Base-by-base conservation (phyloP, 805 yeast genomes). In the Candida krabiensis region DNA sequence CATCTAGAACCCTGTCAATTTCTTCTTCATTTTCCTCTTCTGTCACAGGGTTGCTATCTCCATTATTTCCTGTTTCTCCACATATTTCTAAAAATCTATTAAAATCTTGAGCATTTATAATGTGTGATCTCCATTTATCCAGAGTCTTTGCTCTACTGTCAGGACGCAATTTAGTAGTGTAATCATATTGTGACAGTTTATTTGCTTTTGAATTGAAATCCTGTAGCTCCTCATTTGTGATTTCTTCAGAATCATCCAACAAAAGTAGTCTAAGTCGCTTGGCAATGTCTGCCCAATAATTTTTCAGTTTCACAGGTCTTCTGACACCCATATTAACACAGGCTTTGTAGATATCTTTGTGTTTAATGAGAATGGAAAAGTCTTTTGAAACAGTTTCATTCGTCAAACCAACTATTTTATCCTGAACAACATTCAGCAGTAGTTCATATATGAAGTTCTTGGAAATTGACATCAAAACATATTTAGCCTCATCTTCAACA, bases 281-380 rank as follows among this genome's bases (percentile, higher is more conserved):
- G 9, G 41, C 41, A n/a, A 50, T 41, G 11, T 33, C 39, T 5
- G 41, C 34, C 57, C 57, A 52, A 33, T 50, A 52, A 14, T 41
- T 39, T 23, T 35, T 33, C 33, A 47, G n/a, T 19, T 30, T 42
- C 4, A 34, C 19, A 1, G 49, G 47, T 14, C 52, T 26, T 4
- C 29, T 28, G 2, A 33, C 33, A 8, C 33, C 30, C 30, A 42
- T 26, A 3, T 37, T 21, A 2, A 21, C 33, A 9, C 33, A 30
- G 8, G 49, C 45, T 9, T 28, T 16, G 16, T 30, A 25, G 4
- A 51, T 30, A 28, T 49, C 53, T 5, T 32, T n/a, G 11, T 34
- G 30, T 7, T 24, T 28, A 14, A 47, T 32, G 16, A 12, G 5
- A 3, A 43, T 18, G 8, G 38, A 30, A 15, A 4, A 21, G 19